A percentile compares a stretch with the other conserved stretches of the same genome.
These are phyloP conservation scores for Venturia carpophila DNA, from an alignment of 2,329 filamentous ascomycete genomes.

Conservation along the genomic window DNA sequence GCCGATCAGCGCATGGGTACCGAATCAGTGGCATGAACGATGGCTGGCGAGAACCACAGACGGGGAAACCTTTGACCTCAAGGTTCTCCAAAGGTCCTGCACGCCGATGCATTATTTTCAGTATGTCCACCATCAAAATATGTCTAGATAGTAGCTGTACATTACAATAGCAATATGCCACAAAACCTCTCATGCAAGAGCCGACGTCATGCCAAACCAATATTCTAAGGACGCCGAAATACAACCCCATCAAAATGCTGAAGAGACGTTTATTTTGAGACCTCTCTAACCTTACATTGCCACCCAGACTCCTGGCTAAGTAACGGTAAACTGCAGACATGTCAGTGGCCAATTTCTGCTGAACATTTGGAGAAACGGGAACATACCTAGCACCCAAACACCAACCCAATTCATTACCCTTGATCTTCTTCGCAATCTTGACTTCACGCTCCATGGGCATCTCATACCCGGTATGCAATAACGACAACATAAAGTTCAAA, in stretches of 20 bases:
- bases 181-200: background rate
- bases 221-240: conserved; percentile 2
- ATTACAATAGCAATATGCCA: background rate
- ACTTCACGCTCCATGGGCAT: conserved; percentile 96
- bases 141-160: background rate
- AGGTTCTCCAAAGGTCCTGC: no score
- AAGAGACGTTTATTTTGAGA: conserved; percentile 4
- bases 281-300: conserved; percentile 63
- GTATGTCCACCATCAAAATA: background rate
- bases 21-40: no score
- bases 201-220: conserved; percentile 1
- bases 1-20: no score
- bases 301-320: conserved; percentile 76
- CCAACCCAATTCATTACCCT: conserved; percentile 94
- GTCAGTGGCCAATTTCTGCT: conserved; percentile 32
- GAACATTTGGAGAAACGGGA: conserved; percentile 13
- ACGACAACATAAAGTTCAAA: conserved; percentile 89
- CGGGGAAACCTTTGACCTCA: no score
- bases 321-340: conserved; percentile 61
- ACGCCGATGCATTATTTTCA: background rate
- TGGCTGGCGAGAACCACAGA: no score
- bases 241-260: background rate
- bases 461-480: conserved; percentile 92
- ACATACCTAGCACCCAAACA: conserved; percentile 89
- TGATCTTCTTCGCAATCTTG: conserved; percentile 98